Evolutionary conservation across 768 basidiomycete genomes (phyloP).

Genomic region (Hebeloma cylindrosporum): DNA sequence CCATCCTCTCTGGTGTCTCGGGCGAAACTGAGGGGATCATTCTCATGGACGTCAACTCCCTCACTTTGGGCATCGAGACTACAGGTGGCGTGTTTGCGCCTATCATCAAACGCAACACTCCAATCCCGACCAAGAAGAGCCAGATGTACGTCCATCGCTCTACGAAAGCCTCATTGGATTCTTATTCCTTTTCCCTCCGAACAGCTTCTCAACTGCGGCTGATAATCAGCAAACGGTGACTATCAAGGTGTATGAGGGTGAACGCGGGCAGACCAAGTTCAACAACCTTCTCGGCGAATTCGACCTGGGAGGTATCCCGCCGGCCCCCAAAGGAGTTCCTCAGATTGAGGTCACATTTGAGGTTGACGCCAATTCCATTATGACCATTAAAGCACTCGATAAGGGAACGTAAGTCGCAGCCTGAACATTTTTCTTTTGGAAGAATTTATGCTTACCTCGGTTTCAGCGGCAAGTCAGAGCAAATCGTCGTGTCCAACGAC

Average conservation of each 20-base stretch:
- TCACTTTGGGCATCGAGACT: conserved; percentile 63
- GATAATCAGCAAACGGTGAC: conserved; percentile 89
- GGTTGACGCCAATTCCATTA: conserved; percentile 82
- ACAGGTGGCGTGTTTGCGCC: conserved; percentile 62
- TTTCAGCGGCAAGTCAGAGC: conserved; percentile 70
- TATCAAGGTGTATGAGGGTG: conserved; percentile 90
- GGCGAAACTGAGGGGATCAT: conserved; percentile 47
- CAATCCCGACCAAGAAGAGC: conserved; percentile 52
- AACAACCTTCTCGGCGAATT: conserved; percentile 91
- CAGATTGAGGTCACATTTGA: conserved; percentile 92
- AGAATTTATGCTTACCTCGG: neutral
- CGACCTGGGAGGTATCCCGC: conserved; percentile 86
- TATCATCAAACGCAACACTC: conserved; percentile 48
- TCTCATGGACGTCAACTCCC: conserved; percentile 58
- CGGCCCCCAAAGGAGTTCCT: conserved; percentile 86
- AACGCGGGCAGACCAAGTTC: conserved; percentile 85
- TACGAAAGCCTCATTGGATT: neutral
- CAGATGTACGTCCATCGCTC: conserved; percentile 32
- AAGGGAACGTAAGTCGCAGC: conserved; percentile 75
- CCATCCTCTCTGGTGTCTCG: conserved; percentile 60
- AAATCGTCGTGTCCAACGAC: conserved; percentile 67
- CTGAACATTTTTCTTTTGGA: conserved; percentile 18
- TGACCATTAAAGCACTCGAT: conserved; percentile 80
- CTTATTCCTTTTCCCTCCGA: conserved; percentile 1
- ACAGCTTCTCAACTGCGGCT: conserved; percentile 79